phyloP scores from a whole-genome alignment of 441 rosid genomes.

The Metrosideros polymorpha region DNA sequence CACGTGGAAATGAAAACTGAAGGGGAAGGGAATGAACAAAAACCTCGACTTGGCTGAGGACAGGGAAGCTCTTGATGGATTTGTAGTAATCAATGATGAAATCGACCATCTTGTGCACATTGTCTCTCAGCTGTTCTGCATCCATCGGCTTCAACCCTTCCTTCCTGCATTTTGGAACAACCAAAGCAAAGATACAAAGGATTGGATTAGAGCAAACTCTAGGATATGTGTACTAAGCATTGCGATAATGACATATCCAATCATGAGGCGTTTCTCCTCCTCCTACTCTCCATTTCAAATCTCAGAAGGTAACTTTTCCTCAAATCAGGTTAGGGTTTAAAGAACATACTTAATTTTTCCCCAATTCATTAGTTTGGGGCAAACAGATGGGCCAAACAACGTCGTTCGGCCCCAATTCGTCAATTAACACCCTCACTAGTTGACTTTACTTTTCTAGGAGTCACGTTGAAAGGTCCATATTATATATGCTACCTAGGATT shows the following conservation, averaged over 20 bases:
- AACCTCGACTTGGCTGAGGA: constrained; percentile 87
- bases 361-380: background rate
- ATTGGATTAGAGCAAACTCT: background rate
- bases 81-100: constrained; percentile 75
- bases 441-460: background rate
- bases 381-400: background rate
- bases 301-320: background rate
- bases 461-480: background rate
- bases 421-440: background rate
- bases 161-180: constrained; percentile 14
- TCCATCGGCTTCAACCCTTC: constrained; percentile 59
- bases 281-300: background rate
- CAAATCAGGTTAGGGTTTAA: background rate
- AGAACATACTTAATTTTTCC: background rate
- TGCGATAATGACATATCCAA: background rate
- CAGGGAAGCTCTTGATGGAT: constrained; percentile 51
- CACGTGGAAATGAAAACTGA: background rate
- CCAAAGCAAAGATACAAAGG: background rate
- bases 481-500: background rate
- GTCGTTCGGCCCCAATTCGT: background rate
- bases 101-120: constrained; percentile 78
- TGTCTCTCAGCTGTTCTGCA: constrained; percentile 63
- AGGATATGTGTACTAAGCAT: background rate
- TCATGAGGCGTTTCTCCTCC: background rate
- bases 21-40: background rate